Evolutionary conservation across 1,284 basidiomycete genomes (phyloP).

Genomic region (Amylostereum areolatum): DNA sequence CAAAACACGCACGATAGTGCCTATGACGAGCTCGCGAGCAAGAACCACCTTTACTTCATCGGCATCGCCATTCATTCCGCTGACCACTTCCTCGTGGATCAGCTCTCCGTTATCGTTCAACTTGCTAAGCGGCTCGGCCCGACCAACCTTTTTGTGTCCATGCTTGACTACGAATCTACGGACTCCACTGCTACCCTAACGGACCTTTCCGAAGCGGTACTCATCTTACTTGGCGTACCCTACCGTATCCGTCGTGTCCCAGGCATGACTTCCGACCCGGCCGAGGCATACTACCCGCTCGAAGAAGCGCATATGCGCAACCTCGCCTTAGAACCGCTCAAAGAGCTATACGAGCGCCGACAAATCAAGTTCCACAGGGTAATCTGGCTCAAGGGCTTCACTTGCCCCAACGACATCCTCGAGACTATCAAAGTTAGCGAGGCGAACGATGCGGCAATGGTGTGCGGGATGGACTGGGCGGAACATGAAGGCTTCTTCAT

Average conservation of each 20-base stretch:
- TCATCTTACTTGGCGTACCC: conserved; percentile 85
- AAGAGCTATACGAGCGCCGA: conserved; percentile 72
- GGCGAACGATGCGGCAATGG: conserved; percentile 89
- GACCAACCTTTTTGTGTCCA: conserved; percentile 87
- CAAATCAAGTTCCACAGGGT: conserved; percentile 83
- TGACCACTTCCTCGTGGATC: conserved; percentile 95
- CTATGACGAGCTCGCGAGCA: conserved; percentile 80
- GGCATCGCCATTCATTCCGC: conserved; percentile 93
- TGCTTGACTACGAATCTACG: conserved; percentile 90
- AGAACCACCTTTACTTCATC: conserved; percentile 86
- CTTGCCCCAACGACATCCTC: conserved; percentile 92
- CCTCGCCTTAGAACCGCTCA: conserved; percentile 83
- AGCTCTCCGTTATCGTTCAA: conserved; percentile 93
- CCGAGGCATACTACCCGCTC: conserved; percentile 85
- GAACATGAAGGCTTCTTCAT: conserved; percentile 95
- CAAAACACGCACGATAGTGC: conserved; percentile 79
- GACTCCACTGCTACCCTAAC: conserved; percentile 90
- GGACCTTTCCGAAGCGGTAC: conserved; percentile 88
- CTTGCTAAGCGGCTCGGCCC: conserved; percentile 85
- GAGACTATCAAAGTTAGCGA: conserved; percentile 89
- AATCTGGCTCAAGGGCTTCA: conserved; percentile 95
- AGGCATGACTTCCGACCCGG: conserved; percentile 82
- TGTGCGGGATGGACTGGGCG: conserved; percentile 98
- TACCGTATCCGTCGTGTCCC: conserved; percentile 86
- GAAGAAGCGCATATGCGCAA: conserved; percentile 93